phyloP scores from a whole-genome alignment of 2,329 filamentous ascomycete species.

The Sclerotinia glacialis region DNA sequence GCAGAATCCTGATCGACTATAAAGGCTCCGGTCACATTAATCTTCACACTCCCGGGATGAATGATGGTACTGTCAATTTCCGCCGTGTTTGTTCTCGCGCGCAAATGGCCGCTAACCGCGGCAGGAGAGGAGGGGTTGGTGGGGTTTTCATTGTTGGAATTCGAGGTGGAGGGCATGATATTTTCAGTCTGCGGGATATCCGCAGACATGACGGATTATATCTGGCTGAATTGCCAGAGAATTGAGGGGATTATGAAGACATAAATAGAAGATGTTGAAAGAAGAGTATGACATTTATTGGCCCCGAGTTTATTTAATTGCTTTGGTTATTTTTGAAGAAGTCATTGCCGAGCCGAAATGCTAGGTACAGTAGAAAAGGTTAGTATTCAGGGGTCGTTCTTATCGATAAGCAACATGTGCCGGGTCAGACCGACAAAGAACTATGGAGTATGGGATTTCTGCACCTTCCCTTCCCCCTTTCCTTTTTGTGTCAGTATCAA shows the following conservation, averaged over 20 bases:
- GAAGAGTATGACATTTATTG: constrained; percentile 3
- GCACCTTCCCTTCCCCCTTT: not conserved
- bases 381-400: not conserved
- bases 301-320: not conserved
- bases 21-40: constrained; percentile 95
- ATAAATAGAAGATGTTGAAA: constrained; percentile 21
- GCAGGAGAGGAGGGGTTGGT: constrained; percentile 25
- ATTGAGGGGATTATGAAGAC: constrained; percentile 15
- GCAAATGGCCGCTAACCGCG: constrained; percentile 11
- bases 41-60: constrained; percentile 72
- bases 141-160: constrained; percentile 24
- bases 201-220: constrained; percentile 30
- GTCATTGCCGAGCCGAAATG: constrained; percentile 2
- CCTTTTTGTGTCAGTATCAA: not conserved
- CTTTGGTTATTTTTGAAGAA: not conserved
- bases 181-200: constrained; percentile 28
- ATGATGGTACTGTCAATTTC: constrained; percentile 46
- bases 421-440: not conserved
- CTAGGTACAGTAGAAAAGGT: not conserved
- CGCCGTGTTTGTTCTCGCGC: constrained; percentile 39
- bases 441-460: too few species aligned
- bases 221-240: constrained; percentile 29
- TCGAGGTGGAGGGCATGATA: not conserved
- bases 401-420: constrained; percentile 15
- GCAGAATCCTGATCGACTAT: constrained; percentile 80